Evolutionary conservation across 2,329 filamentous ascomycete genomes (phyloP).

Genomic region (Bretziella fagacearum): DNA sequence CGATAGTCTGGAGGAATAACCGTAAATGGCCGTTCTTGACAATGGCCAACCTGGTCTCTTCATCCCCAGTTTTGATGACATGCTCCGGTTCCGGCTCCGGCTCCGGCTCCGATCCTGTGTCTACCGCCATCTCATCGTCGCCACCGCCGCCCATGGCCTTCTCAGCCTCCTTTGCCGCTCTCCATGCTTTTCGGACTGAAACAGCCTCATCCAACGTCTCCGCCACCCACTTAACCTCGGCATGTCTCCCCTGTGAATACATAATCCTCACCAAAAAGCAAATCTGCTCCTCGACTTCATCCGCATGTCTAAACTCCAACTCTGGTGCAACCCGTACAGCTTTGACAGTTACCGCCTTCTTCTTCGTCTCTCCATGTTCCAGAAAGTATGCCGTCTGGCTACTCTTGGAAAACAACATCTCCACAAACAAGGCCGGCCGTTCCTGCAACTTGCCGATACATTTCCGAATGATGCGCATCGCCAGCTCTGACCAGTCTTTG

Average conservation of each 20-base stretch:
- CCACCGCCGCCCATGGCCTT: slow-evolving; percentile 25
- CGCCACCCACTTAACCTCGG: slow-evolving; percentile 70
- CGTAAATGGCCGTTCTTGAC: slow-evolving; percentile 82
- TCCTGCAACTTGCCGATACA: slow-evolving; percentile 74
- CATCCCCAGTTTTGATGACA: slow-evolving; percentile 42
- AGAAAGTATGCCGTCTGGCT: slow-evolving; percentile 69
- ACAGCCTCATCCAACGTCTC: slow-evolving; percentile 49
- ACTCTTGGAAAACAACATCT: slow-evolving; percentile 91
- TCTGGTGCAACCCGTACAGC: slow-evolving; percentile 58
- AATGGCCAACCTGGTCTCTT: slow-evolving; percentile 52
- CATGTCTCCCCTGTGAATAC: slow-evolving; percentile 59
- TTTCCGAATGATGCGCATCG: slow-evolving; percentile 66
- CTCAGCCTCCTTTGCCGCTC: slow-evolving; percentile 48
- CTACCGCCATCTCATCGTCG: slow-evolving; percentile 16
- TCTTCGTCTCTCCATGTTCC: slow-evolving; percentile 78
- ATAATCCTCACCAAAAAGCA: slow-evolving; percentile 65
- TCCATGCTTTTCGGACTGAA: slow-evolving; percentile 61
- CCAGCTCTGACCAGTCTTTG: slow-evolving; percentile 82
- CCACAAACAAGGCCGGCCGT: slow-evolving; percentile 68
- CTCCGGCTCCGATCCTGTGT: slow-evolving; percentile 15
- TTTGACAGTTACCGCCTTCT: slow-evolving; percentile 46
- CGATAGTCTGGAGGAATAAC: slow-evolving; percentile 62
- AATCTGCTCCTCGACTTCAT: slow-evolving; percentile 54
- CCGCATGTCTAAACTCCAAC: slow-evolving; percentile 60
- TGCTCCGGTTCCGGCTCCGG: slow-evolving; percentile 8